Evolutionary conservation across 2,329 filamentous ascomycete species (phyloP).

Genomic region (Coniochaeta sp.): DNA sequence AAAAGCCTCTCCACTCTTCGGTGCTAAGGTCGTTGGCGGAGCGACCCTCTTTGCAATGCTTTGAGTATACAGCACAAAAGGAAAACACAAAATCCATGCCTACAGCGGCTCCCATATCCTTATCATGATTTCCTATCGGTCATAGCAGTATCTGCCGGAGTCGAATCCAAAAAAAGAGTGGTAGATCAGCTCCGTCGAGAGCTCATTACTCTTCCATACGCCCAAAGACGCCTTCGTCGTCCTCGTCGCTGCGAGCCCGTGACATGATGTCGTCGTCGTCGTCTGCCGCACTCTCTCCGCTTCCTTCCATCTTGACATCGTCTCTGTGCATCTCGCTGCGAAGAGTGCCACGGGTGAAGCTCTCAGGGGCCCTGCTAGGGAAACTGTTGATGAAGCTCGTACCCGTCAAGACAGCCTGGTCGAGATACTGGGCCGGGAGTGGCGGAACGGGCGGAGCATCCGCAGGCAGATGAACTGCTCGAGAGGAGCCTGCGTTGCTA

Average conservation of each 20-base stretch:
- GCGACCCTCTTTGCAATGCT: constrained; percentile 42
- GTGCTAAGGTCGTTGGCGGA: constrained; percentile 60
- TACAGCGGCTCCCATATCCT: constrained; percentile 4
- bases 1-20: constrained; percentile 53
- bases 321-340: constrained; percentile 47
- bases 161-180: constrained; percentile 1
- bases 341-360: constrained; percentile 58
- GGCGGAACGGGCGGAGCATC: constrained; percentile 85
- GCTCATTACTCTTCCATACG: constrained; percentile 77
- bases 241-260: constrained; percentile 69
- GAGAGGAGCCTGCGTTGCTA: constrained; percentile 58
- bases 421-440: constrained; percentile 73
- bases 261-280: constrained; percentile 61
- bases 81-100: constrained; percentile 20
- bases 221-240: constrained; percentile 93
- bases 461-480: constrained; percentile 52
- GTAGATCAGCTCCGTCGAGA: not conserved
- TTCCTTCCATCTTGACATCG: constrained; percentile 64
- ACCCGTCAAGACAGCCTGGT: constrained; percentile 51
- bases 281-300: constrained; percentile 54
- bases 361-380: constrained; percentile 54
- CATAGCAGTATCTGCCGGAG: not conserved
- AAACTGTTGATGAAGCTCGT: constrained; percentile 58
- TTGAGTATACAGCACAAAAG: constrained; percentile 40
- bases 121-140: constrained; percentile 16